These are phyloP conservation scores for Sporisorium sorghi DNA, from an alignment of 1,284 basidiomycete species.

Conservation along the genomic window DNA sequence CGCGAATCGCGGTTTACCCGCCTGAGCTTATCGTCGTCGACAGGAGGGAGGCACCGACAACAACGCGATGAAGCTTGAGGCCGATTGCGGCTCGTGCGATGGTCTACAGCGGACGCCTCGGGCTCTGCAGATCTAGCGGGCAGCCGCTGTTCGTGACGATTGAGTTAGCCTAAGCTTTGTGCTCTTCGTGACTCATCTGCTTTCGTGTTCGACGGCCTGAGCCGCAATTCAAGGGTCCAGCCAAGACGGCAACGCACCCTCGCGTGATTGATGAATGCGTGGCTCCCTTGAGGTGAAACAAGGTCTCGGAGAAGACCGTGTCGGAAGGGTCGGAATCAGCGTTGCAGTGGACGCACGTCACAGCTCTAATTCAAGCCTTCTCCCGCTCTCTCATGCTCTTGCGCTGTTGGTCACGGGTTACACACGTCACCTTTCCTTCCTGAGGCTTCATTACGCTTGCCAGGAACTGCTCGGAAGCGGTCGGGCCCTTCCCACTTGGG, in stretches of 20 bases:
- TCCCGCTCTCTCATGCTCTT: no score
- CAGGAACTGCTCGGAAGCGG: neutral
- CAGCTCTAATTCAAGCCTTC: no score
- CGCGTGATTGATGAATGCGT: no score
- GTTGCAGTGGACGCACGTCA: neutral
- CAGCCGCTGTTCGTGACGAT: neutral
- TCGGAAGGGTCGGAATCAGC: constrained; percentile 2
- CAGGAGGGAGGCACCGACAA: neutral
- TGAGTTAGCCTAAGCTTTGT: neutral
- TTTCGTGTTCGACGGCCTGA: neutral
- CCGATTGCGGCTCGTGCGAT: neutral
- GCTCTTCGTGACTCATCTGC: no score
- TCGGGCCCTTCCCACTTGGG: neutral
- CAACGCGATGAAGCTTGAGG: neutral
- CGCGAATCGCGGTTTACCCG: neutral
- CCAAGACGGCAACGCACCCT: no score
- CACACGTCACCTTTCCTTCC: neutral
- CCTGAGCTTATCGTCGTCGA: neutral
- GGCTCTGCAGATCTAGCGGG: neutral
- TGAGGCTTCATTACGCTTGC: neutral
- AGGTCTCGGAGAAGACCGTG: constrained; percentile 5
- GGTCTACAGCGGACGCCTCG: neutral
- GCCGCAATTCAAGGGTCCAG: neutral
- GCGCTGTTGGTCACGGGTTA: neutral
- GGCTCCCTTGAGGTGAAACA: neutral